Percentiles rank a stretch among this genome's conserved stretches.
phyloP scores from a whole-genome alignment of 2,329 filamentous ascomycete species.

The Colletotrichum scovillei region DNA sequence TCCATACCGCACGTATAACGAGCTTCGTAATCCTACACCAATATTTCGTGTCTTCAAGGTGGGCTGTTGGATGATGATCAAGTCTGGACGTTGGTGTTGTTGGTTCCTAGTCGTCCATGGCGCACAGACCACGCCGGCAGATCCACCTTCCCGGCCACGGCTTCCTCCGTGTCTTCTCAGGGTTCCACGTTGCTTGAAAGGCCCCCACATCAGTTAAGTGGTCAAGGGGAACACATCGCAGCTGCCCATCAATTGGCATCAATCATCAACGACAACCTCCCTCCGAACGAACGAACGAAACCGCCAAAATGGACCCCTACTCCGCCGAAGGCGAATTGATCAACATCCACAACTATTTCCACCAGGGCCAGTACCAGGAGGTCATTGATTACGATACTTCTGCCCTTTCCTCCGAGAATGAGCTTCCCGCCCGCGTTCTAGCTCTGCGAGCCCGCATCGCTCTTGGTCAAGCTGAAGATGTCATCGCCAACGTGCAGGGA shows the following conservation, averaged over 20 bases:
- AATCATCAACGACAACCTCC: constrained; percentile 30
- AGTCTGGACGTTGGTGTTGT: not conserved
- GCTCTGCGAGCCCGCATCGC: constrained; percentile 86
- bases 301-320: constrained; percentile 73
- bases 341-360: constrained; percentile 77
- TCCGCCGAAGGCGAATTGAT: constrained; percentile 78
- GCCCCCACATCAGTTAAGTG: constrained; percentile 49
- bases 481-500: constrained; percentile 75
- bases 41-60: not conserved
- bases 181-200: constrained; percentile 64
- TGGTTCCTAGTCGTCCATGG: not conserved
- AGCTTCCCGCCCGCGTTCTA: constrained; percentile 80
- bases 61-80: not conserved
- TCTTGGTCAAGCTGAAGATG: constrained; percentile 80
- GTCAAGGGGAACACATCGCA: constrained; percentile 34
- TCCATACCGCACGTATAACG: no score
- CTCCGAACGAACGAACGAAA: constrained; percentile 12
- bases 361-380: constrained; percentile 86
- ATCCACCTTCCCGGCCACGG: constrained; percentile 18
- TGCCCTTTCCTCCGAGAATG: constrained; percentile 82
- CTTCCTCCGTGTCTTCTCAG: constrained; percentile 60
- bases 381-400: constrained; percentile 89
- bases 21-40: not conserved
- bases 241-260: constrained; percentile 41
- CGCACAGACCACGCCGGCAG: constrained; percentile 2